These are phyloP conservation scores for Porphyrellus cyaneotinctus DNA, from an alignment of 768 basidiomycete genomes.

Conservation along the genomic window DNA sequence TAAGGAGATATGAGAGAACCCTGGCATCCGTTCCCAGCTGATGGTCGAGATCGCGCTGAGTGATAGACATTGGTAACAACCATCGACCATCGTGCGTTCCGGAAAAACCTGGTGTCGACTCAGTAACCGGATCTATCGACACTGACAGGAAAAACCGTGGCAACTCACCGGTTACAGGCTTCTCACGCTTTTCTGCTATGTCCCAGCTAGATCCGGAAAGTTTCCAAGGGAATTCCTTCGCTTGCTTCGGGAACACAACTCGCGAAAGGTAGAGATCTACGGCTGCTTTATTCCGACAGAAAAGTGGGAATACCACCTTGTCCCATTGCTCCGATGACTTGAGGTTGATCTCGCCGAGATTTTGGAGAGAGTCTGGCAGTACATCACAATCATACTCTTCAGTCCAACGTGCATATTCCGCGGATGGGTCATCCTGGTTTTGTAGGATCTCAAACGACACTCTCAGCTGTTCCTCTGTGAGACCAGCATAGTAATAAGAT, in stretches of 20 bases:
- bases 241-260: neutral
- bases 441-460: too few relatives aligned
- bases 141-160: too few relatives aligned
- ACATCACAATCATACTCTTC: too few relatives aligned
- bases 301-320: neutral
- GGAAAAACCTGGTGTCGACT: slow-evolving; percentile 33
- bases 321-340: neutral
- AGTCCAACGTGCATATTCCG: too few relatives aligned
- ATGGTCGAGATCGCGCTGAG: slow-evolving; percentile 8
- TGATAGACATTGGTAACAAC: slow-evolving; percentile 14
- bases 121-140: neutral
- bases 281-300: neutral
- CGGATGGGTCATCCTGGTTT: too few relatives aligned
- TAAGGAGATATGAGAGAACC: neutral
- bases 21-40: neutral
- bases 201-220: neutral
- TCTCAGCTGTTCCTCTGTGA: too few relatives aligned
- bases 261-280: neutral
- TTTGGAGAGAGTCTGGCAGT: too few relatives aligned
- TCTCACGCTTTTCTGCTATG: neutral
- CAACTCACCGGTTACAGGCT: neutral
- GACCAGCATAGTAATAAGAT: too few relatives aligned
- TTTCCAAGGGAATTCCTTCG: neutral
- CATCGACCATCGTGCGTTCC: slow-evolving; percentile 48
- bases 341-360: neutral